Evolutionary conservation across 78 protist genomes (phyloP).

Genomic region (Dictyostelium discoideum): DNA sequence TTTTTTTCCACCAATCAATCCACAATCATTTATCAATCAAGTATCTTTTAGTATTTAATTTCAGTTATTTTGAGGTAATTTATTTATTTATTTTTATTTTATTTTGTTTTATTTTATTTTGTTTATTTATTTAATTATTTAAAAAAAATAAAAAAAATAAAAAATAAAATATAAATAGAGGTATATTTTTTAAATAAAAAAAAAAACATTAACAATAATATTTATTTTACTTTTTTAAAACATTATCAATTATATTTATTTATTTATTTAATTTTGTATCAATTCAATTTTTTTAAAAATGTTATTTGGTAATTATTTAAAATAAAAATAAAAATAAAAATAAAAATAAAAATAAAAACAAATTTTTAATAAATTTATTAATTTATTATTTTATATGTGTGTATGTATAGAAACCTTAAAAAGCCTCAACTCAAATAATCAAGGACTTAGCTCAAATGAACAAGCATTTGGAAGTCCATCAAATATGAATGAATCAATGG

Average conservation of each 20-base stretch:
- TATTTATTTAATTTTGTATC: background rate
- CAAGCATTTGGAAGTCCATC: slow-evolving; percentile 4
- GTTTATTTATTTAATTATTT: background rate
- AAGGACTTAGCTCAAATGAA: background rate
- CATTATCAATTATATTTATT: background rate
- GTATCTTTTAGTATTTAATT: background rate
- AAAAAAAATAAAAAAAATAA: too few species aligned
- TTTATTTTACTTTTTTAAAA: too few species aligned
- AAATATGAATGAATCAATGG: background rate
- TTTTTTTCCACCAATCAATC: background rate
- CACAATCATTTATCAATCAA: background rate
- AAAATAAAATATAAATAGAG: too few species aligned
- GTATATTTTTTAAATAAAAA: too few species aligned
- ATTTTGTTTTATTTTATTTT: background rate
- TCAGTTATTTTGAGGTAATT: background rate
- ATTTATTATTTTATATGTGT: too few species aligned
- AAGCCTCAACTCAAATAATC: background rate
- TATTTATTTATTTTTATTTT: background rate
- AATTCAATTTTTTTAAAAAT: background rate
- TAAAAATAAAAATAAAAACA: background rate
- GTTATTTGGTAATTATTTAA: slow-evolving; percentile 2
- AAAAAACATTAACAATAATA: background rate
- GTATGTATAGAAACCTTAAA: background rate
- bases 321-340: background rate
- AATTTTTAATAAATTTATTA: too few species aligned